A percentile compares a stretch with the other conserved stretches of the same genome.
Evolutionary conservation across 371 early-diverging fungal species (phyloP).

Genomic region (Mucor piriformis): DNA sequence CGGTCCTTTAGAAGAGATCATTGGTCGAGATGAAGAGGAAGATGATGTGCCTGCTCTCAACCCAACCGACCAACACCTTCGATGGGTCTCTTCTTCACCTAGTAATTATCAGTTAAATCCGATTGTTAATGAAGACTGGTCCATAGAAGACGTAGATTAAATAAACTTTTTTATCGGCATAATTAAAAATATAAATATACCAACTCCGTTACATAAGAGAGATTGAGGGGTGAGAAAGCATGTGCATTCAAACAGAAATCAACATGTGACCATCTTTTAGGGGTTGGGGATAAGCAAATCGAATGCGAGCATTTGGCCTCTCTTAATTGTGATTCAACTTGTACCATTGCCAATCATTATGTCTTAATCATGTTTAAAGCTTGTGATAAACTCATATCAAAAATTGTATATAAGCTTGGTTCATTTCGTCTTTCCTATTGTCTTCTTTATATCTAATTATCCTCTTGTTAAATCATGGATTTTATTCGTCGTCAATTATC

Average conservation of each 20-base stretch:
- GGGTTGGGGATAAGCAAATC: slow-evolving; percentile 8
- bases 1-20: too few species aligned
- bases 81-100: too few species aligned
- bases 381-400: slow-evolving; percentile 14
- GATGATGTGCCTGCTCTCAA: too few species aligned
- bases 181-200: background rate
- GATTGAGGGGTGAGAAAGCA: slow-evolving; percentile 14
- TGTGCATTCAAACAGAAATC: slow-evolving; percentile 23
- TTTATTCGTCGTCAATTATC: slow-evolving; percentile 12
- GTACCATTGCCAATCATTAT: slow-evolving; percentile 24
- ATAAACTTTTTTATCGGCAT: background rate
- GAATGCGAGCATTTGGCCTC: slow-evolving; percentile 14
- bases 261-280: slow-evolving; percentile 15
- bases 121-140: background rate
- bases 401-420: slow-evolving; percentile 3
- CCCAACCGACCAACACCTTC: too few species aligned
- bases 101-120: too few species aligned
- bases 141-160: background rate
- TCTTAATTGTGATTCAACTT: slow-evolving; percentile 24
- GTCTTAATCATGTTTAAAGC: slow-evolving; percentile 25
- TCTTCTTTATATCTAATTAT: background rate
- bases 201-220: too few species aligned
- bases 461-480: slow-evolving; percentile 1
- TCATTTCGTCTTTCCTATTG: background rate
- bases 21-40: too few species aligned